Conservation (phyloP, 2,329 filamentous ascomycete genomes). For the Coniochaeta pulveracea region DNA sequence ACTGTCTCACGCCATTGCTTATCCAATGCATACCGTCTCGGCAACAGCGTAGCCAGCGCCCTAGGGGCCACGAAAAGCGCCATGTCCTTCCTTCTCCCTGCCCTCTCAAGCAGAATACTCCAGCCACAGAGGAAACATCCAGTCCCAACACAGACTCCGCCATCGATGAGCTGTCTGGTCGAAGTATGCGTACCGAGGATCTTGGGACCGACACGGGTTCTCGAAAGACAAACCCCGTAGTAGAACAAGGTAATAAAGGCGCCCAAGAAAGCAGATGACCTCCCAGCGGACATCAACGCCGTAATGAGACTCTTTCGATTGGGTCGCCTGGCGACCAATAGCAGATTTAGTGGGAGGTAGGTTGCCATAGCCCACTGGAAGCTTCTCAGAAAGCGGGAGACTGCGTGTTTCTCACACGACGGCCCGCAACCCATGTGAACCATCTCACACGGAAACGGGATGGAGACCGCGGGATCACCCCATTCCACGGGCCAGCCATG, state of each 20-base stretch:
- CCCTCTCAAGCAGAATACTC: constrained; percentile 65
- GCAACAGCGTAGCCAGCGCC: constrained; percentile 63
- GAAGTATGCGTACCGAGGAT: constrained; percentile 43
- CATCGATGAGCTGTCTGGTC: constrained; percentile 40
- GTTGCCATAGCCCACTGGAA: constrained; percentile 67
- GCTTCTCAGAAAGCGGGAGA: constrained; percentile 54
- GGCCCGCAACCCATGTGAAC: constrained; percentile 71
- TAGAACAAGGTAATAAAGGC: constrained; percentile 72
- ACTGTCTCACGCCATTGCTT: constrained; percentile 57
- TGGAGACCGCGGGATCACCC: constrained; percentile 58
- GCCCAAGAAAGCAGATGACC: constrained; percentile 68
- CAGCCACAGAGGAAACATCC: constrained; percentile 71
- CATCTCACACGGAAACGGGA: constrained; percentile 72
- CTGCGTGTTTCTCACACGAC: constrained; percentile 64
- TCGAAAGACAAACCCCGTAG: constrained; percentile 70
- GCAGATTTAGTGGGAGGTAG: constrained; percentile 64
- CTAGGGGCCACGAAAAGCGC: constrained; percentile 72
- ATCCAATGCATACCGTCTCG: constrained; percentile 51
- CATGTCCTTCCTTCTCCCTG: constrained; percentile 58
- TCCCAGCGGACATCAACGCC: constrained; percentile 47
- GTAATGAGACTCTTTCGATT: constrained; percentile 28
- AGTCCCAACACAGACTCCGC: constrained; percentile 55
- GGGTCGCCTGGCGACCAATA: constrained; percentile 45
- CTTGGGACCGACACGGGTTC: constrained; percentile 61
- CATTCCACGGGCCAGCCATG: constrained; percentile 56